phyloP scores from a whole-genome alignment of 306 rosid genomes.

The Trifolium pratense region DNA sequence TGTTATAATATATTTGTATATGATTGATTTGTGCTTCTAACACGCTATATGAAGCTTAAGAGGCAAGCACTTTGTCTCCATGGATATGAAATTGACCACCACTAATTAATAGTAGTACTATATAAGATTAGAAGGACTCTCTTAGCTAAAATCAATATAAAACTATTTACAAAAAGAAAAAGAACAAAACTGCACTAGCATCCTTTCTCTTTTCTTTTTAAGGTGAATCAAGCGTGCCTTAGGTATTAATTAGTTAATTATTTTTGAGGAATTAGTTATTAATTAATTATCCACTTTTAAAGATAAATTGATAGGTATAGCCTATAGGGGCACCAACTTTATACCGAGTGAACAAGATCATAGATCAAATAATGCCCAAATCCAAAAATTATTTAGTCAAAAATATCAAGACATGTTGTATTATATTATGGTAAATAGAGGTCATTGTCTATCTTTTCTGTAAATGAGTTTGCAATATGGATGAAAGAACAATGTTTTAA shows the following conservation, averaged over 20 bases:
- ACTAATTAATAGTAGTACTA: not conserved
- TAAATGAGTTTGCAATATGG: conserved; percentile 42
- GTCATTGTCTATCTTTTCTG: conserved; percentile 37
- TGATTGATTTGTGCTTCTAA: not conserved
- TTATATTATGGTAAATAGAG: conserved; percentile 29
- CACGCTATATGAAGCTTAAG: not conserved
- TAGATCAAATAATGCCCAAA: conserved; percentile 61
- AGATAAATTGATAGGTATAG: not conserved
- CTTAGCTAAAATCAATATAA: conserved; percentile 45
- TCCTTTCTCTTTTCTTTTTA: conserved; percentile 32
- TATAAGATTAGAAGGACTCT: not conserved
- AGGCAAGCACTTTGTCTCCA: not conserved
- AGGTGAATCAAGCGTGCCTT: conserved; percentile 46
- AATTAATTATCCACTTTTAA: conserved; percentile 36
- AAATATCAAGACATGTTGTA: conserved; percentile 37
- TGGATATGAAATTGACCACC: conserved; percentile 6
- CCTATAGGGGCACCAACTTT: not conserved
- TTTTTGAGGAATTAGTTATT: too few relatives aligned
- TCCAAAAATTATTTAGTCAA: conserved; percentile 25
- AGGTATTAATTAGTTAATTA: too few relatives aligned
- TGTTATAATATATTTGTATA: too few relatives aligned
- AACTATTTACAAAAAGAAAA: conserved; percentile 30
- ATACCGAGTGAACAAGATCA: conserved; percentile 16
- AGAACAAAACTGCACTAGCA: conserved; percentile 48
- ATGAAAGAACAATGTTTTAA: conserved; percentile 42